phyloP scores from a whole-genome alignment of 768 basidiomycete species.

The Macrolepiota dolichaula region DNA sequence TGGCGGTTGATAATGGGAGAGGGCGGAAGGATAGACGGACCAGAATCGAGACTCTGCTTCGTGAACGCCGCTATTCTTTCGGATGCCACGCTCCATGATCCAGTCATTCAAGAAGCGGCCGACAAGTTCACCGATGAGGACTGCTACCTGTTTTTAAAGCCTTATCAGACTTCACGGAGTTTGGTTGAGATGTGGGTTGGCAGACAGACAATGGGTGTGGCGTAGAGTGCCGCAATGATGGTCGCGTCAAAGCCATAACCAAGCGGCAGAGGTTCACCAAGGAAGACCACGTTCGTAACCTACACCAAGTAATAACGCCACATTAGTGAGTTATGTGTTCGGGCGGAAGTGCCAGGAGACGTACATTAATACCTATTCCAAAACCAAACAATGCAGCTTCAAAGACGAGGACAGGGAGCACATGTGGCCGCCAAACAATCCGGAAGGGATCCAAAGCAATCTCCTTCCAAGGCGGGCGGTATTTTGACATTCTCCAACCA shows the following conservation, averaged over 20 bases:
- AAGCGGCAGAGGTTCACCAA: constrained; percentile 17
- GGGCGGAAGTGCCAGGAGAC: constrained; percentile 12
- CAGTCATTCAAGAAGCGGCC: constrained; percentile 33
- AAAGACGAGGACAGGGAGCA: constrained; percentile 47
- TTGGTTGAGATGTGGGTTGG: not conserved
- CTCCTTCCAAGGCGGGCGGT: constrained; percentile 49
- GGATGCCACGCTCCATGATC: constrained; percentile 26
- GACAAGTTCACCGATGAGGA: constrained; percentile 32
- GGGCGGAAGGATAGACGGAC: constrained; percentile 19
- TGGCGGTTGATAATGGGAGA: not conserved
- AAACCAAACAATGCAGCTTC: constrained; percentile 38
- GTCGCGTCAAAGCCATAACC: constrained; percentile 34
- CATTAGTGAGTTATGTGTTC: not conserved
- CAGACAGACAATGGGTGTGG: constrained; percentile 30
- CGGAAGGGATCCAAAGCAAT: constrained; percentile 42
- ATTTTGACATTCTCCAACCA: constrained; percentile 55
- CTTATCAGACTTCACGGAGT: not conserved
- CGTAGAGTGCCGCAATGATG: constrained; percentile 33
- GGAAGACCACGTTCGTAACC: constrained; percentile 26
- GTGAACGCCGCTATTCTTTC: constrained; percentile 33
- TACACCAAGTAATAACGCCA: constrained; percentile 30
- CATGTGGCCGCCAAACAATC: constrained; percentile 62
- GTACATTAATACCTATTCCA: constrained; percentile 32
- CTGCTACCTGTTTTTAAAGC: constrained; percentile 22
- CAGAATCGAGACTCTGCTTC: constrained; percentile 46